Conservation (phyloP, 805 yeast genomes). For the Candida koratica region DNA sequence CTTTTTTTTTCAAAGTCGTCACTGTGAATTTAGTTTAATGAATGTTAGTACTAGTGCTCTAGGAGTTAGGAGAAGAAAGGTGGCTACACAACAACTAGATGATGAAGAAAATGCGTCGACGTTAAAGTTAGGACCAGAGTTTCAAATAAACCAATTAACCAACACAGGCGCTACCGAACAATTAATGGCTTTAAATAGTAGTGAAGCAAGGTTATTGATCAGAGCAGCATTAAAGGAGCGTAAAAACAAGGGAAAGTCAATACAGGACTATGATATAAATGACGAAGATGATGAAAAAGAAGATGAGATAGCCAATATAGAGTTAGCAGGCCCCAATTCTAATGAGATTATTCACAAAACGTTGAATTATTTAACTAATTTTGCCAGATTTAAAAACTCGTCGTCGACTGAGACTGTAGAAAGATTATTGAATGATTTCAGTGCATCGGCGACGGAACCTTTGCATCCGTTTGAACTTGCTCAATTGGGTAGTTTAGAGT, state of each 20-base stretch:
- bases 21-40: too few relatives aligned
- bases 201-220: slow-evolving; percentile 86
- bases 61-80: slow-evolving; percentile 73
- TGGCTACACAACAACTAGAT: slow-evolving; percentile 54
- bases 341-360: slow-evolving; percentile 90
- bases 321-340: slow-evolving; percentile 64
- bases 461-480: slow-evolving; percentile 96
- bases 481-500: slow-evolving; percentile 82
- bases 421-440: slow-evolving; percentile 71
- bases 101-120: slow-evolving; percentile 92
- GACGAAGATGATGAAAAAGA: slow-evolving; percentile 40
- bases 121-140: slow-evolving; percentile 89
- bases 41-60: slow-evolving; percentile 86
- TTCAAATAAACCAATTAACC: slow-evolving; percentile 72
- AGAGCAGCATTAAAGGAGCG: slow-evolving; percentile 81
- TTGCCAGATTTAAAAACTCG: slow-evolving; percentile 87
- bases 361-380: slow-evolving; percentile 76
- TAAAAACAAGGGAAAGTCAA: slow-evolving; percentile 39
- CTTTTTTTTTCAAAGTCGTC: too few relatives aligned
- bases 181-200: slow-evolving; percentile 77
- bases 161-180: slow-evolving; percentile 76
- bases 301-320: slow-evolving; percentile 44
- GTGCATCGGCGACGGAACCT: slow-evolving; percentile 41
- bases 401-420: slow-evolving; percentile 94
- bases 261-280: slow-evolving; percentile 16